phyloP scores from a whole-genome alignment of 2,329 filamentous ascomycete genomes.

The Pseudogymnoascus destructans region DNA sequence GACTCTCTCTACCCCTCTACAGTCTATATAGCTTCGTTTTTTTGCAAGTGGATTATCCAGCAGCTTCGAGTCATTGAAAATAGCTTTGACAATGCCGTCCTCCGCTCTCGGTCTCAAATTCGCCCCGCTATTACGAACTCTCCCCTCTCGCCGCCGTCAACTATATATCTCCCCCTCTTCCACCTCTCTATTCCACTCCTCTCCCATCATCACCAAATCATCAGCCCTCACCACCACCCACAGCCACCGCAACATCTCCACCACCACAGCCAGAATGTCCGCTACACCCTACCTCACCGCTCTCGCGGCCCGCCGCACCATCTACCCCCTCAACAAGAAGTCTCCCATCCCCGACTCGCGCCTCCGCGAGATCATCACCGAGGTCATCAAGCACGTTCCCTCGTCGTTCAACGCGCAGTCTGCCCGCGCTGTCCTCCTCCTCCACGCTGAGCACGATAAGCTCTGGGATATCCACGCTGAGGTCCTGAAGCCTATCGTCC shows the following conservation, averaged over 20 bases:
- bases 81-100: not conserved
- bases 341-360: constrained; percentile 43
- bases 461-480: constrained; percentile 67
- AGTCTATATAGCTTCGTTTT: not conserved
- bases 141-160: not conserved
- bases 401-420: constrained; percentile 83
- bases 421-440: constrained; percentile 63
- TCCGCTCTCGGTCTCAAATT: not conserved
- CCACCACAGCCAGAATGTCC: constrained; percentile 31
- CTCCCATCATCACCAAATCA: not conserved
- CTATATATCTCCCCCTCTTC: not conserved
- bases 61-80: not conserved
- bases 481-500: constrained; percentile 54
- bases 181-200: not conserved
- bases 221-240: not conserved
- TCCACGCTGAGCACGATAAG: constrained; percentile 72
- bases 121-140: not conserved
- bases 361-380: constrained; percentile 51
- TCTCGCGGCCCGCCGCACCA: constrained; percentile 52
- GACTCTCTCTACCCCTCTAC: not conserved
- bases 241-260: not conserved
- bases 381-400: constrained; percentile 56
- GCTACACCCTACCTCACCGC: constrained; percentile 40
- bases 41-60: not conserved
- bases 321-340: constrained; percentile 55